Base-by-base conservation (phyloP, 1,139 yeast species). In the Suhomyces wounanorum region DNA sequence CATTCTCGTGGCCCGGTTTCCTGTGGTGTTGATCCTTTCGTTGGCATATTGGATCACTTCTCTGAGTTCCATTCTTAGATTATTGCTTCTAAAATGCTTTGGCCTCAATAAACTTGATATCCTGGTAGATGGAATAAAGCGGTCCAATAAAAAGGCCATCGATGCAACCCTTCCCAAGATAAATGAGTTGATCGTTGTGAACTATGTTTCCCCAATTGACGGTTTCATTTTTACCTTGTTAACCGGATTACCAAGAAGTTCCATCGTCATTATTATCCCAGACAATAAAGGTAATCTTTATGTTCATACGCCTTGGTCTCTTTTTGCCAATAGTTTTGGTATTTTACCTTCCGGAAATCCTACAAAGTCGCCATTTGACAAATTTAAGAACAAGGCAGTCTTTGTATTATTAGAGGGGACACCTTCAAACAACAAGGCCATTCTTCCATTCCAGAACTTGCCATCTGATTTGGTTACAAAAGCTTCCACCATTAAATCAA, bases 371-470 rank as follows among this genome's bases (percentile, higher is more conserved):
- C 56, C 51, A 3, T 63, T 64, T 38, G 52, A 62, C 3, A 59
- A 60, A 17, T 61, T 70, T 16, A 63, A 64, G 30, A 62, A 65
- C 13, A 73, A 73, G 44, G 66, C 74, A n/a, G 72, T 78, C 2
- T 81, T 74, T 52, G 60, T 84, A 43, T 78, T 86, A 47, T 70
- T 82, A 18, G 95, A 87, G 61, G 91, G 91, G 0, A 84, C 91
- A 0, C 74, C 89, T 0, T 80, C 89, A 1, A 87, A 86, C 61
- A 87, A 87, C 51, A 81, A 80, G 56, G 76, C 85, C 0, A 62
- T 84, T 0, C 68, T 84, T 50, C 84, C 85, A 14, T 81, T 82
- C 54, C 53, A 47, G 28, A 31, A 23, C 8, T 30, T 48, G 23
- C 58, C 61, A 8, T 45, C 49, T 13, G 46, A 37, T 53, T 60